phyloP scores from a whole-genome alignment of 495 filamentous ascomycete species.

The Podospora comata region DNA sequence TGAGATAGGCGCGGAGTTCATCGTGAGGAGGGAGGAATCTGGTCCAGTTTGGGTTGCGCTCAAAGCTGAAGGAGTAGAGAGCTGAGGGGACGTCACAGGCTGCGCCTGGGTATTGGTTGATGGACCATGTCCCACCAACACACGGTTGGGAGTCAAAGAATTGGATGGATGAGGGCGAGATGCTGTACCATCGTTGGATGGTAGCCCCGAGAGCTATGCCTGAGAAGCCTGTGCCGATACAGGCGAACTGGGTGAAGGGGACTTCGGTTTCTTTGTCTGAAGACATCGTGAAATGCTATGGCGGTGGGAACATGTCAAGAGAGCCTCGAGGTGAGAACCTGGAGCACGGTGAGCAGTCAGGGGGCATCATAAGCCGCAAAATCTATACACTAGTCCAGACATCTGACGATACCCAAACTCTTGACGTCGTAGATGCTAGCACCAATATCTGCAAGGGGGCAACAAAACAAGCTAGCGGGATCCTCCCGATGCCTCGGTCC shows the following conservation, averaged over 20 bases:
- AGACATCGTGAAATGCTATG: not conserved
- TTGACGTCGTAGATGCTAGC: not conserved
- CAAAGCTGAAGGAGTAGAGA: conserved; percentile 64
- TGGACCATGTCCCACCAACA: conserved; percentile 67
- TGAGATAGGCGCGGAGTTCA: conserved; percentile 61
- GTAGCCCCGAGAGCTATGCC: conserved; percentile 65
- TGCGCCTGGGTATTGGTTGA: conserved; percentile 60
- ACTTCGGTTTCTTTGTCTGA: not conserved
- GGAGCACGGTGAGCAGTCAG: not conserved
- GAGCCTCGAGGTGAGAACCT: too few relatives aligned
- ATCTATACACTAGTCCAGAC: not conserved
- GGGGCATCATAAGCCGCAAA: not conserved
- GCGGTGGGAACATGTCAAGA: not conserved
- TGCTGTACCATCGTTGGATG: conserved; percentile 56
- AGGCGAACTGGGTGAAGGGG: conserved; percentile 38
- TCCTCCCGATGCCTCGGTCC: conserved; percentile 15
- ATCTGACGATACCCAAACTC: not conserved
- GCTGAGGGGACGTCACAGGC: conserved; percentile 46
- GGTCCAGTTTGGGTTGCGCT: conserved; percentile 57
- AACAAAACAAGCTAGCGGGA: not conserved
- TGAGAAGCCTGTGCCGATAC: conserved; percentile 63
- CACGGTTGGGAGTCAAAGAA: conserved; percentile 61
- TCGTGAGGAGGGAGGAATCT: conserved; percentile 51
- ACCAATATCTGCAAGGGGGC: not conserved
- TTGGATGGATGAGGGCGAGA: conserved; percentile 56